phyloP scores from a whole-genome alignment of 108 stramenopile genomes.

The Seminavis robusta region DNA sequence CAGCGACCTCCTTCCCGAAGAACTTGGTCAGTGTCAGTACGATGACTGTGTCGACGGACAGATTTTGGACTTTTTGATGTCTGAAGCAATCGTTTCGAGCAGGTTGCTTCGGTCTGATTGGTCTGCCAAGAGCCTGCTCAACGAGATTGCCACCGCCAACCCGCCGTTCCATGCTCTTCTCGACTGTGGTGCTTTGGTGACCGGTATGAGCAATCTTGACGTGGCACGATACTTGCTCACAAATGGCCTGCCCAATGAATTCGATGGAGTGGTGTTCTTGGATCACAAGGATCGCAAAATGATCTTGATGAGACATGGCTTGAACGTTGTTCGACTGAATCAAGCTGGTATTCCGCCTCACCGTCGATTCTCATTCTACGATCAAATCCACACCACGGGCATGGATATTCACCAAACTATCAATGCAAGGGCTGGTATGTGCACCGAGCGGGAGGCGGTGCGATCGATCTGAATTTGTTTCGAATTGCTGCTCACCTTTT shows the following conservation, averaged over 20 bases:
- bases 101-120: conserved; percentile 65
- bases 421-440: conserved; percentile 87
- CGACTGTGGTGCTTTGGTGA: conserved; percentile 95
- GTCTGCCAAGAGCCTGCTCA: conserved; percentile 76
- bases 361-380: conserved; percentile 93
- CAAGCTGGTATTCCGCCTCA: conserved; percentile 87
- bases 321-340: conserved; percentile 77
- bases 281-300: conserved; percentile 93
- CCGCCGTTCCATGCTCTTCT: conserved; percentile 91
- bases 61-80: conserved; percentile 91
- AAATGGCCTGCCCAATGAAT: conserved; percentile 62
- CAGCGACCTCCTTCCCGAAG: conserved; percentile 95
- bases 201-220: conserved; percentile 93
- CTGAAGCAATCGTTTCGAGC: conserved; percentile 79
- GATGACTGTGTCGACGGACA: conserved; percentile 97
- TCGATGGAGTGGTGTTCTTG: conserved; percentile 94
- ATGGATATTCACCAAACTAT: conserved; percentile 97
- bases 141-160: conserved; percentile 70
- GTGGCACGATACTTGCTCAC: conserved; percentile 90
- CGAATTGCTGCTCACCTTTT: no score
- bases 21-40: conserved; percentile 96
- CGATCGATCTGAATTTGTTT: no score
- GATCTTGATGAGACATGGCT: conserved; percentile 85
- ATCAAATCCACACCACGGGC: conserved; percentile 97
- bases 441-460: no score